These are phyloP conservation scores for Arthrobotrys iridis DNA, from an alignment of 2,329 filamentous ascomycete species.

Conservation along the genomic window DNA sequence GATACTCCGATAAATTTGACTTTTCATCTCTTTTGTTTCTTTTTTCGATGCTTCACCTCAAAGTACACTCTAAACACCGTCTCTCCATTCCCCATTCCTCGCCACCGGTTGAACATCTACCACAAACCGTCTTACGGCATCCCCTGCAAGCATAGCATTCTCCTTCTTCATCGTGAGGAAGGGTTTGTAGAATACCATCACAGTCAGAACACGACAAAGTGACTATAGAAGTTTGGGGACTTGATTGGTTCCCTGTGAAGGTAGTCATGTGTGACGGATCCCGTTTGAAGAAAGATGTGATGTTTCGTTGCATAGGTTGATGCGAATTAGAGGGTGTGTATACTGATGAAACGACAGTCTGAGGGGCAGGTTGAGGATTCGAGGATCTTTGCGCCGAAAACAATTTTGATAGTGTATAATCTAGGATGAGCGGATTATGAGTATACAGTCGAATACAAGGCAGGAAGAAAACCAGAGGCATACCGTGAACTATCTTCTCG, in stretches of 20 bases:
- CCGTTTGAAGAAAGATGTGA: constrained; percentile 41
- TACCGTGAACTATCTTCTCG: constrained; percentile 56
- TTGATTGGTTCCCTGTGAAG: not conserved
- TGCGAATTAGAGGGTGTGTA: constrained; percentile 4
- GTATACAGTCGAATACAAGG: not conserved
- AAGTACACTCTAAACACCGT: constrained; percentile 41
- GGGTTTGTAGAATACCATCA: constrained; percentile 26
- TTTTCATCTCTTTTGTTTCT: not conserved
- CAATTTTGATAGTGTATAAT: constrained; percentile 57
- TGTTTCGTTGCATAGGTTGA: constrained; percentile 26
- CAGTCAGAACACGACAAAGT: constrained; percentile 34
- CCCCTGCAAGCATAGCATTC: constrained; percentile 37
- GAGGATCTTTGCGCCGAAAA: constrained; percentile 55
- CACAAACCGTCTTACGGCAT: constrained; percentile 46
- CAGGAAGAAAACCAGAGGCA: constrained; percentile 6
- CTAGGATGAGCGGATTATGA: constrained; percentile 29
- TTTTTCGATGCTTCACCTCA: not conserved
- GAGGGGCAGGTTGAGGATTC: not conserved
- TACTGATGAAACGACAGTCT: constrained; percentile 3
- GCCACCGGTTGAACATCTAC: constrained; percentile 45
- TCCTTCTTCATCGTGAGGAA: constrained; percentile 46
- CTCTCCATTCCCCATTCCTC: constrained; percentile 53
- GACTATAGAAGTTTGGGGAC: not conserved
- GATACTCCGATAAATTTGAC: too few species aligned
- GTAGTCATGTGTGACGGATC: constrained; percentile 1